Evolutionary conservation across 306 rosid genomes (phyloP).

Genomic region (Castanea mollissima): DNA sequence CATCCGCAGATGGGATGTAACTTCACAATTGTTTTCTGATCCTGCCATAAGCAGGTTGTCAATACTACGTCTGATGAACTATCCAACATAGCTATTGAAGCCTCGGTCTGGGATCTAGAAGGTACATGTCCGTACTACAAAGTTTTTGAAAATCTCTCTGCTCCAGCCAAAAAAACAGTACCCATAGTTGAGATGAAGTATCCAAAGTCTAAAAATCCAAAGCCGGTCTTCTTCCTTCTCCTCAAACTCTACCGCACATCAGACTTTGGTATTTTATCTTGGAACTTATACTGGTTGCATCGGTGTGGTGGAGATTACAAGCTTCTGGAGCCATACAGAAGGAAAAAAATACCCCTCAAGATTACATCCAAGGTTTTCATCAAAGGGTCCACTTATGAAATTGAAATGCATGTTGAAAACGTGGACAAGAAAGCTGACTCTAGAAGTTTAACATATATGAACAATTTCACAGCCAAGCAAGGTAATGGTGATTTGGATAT

Average conservation of each 20-base stretch:
- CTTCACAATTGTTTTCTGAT: constrained; percentile 31
- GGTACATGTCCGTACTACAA: constrained; percentile 71
- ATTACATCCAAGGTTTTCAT: constrained; percentile 52
- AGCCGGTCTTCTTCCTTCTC: constrained; percentile 86
- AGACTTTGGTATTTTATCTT: constrained; percentile 56
- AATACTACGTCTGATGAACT: constrained; percentile 73
- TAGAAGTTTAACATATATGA: constrained; percentile 30
- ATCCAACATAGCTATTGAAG: constrained; percentile 71
- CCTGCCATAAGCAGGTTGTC: constrained; percentile 60
- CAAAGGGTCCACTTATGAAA: constrained; percentile 57
- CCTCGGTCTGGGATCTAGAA: constrained; percentile 89
- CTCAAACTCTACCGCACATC: constrained; percentile 74
- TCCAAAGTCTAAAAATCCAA: constrained; percentile 67
- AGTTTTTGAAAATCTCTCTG: constrained; percentile 51
- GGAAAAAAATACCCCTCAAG: constrained; percentile 68
- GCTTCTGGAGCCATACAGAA: constrained; percentile 67
- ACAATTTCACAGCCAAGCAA: constrained; percentile 33
- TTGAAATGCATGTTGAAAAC: constrained; percentile 68
- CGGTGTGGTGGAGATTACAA: constrained; percentile 80
- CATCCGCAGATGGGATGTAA: neutral
- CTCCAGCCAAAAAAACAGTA: constrained; percentile 61
- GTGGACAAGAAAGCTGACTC: constrained; percentile 46
- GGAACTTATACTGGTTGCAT: constrained; percentile 94
- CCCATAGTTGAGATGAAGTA: constrained; percentile 72
- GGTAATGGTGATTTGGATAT: constrained; percentile 33